These are phyloP conservation scores for Coemansia sp. DNA, from an alignment of 192 early-diverging fungal genomes.

Conservation along the genomic window DNA sequence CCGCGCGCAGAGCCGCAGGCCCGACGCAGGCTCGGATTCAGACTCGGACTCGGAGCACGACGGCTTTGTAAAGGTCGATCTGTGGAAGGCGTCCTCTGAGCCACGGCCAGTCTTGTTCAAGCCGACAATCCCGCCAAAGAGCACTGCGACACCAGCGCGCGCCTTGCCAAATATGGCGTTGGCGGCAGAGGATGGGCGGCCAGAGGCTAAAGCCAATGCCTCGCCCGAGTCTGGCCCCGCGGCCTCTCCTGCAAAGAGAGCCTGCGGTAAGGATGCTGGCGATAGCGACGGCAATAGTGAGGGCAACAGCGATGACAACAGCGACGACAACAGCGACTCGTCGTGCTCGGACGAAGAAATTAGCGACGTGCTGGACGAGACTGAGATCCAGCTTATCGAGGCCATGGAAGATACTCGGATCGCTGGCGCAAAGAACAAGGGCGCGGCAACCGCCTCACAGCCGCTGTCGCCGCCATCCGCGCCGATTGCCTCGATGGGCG, in stretches of 20 bases:
- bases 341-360: constrained; percentile 41
- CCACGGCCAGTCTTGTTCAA: constrained; percentile 18
- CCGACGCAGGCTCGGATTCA: constrained; percentile 19
- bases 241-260: not conserved
- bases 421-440: constrained; percentile 10
- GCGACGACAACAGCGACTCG: constrained; percentile 3
- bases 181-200: no score
- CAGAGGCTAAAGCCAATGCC: constrained; percentile 17
- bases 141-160: not conserved
- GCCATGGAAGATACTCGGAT: constrained; percentile 47
- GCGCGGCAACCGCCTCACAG: constrained; percentile 5
- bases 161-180: not conserved
- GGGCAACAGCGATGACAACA: not conserved
- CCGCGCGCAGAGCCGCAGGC: no score
- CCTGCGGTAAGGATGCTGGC: no score
- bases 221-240: not conserved
- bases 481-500: no score
- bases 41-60: constrained; percentile 44
- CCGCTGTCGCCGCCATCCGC: not conserved
- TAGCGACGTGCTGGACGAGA: constrained; percentile 44
- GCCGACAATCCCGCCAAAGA: constrained; percentile 20
- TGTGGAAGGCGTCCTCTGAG: constrained; percentile 29
- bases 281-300: not conserved
- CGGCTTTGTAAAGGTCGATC: constrained; percentile 41
- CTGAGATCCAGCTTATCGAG: constrained; percentile 44